Evolutionary conservation across 2,329 filamentous ascomycete genomes (phyloP).

Genomic region (Aureobasidium sp.): DNA sequence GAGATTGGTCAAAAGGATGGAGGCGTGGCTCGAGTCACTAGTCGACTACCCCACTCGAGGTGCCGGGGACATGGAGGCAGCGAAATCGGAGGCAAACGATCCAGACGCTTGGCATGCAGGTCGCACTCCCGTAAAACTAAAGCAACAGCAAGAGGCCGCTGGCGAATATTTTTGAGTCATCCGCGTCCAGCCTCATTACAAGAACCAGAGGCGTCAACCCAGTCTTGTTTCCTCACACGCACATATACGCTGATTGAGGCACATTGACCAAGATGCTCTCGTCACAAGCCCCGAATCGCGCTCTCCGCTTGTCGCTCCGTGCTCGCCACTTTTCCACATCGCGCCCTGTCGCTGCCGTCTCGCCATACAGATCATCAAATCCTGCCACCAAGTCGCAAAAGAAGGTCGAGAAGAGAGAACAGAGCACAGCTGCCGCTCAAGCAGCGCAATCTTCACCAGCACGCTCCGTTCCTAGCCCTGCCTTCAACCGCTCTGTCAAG

Average conservation of each 20-base stretch:
- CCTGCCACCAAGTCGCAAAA: constrained; percentile 14
- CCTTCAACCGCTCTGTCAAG: constrained; percentile 41
- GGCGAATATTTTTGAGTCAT: constrained; percentile 13
- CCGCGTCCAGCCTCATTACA: neutral
- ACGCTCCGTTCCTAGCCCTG: constrained; percentile 39
- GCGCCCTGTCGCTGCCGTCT: constrained; percentile 34
- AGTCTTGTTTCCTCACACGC: neutral
- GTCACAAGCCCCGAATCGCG: constrained; percentile 29
- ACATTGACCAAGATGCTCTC: constrained; percentile 26
- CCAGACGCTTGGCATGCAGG: constrained; percentile 10
- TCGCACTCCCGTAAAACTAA: neutral
- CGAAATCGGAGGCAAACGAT: neutral
- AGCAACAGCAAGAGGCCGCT: neutral
- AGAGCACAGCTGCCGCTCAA: constrained; percentile 36
- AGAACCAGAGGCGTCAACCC: neutral
- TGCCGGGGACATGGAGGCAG: neutral
- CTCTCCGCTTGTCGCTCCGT: constrained; percentile 32
- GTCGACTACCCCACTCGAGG: neutral
- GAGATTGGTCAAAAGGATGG: neutral
- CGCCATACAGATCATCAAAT: constrained; percentile 33
- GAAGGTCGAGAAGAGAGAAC: constrained; percentile 33
- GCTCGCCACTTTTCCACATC: constrained; percentile 40
- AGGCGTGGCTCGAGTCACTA: neutral
- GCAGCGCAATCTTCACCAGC: constrained; percentile 26
- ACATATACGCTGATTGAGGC: neutral